Conservation (phyloP, 306 rosid genomes). For the Vigna unguiculata region DNA sequence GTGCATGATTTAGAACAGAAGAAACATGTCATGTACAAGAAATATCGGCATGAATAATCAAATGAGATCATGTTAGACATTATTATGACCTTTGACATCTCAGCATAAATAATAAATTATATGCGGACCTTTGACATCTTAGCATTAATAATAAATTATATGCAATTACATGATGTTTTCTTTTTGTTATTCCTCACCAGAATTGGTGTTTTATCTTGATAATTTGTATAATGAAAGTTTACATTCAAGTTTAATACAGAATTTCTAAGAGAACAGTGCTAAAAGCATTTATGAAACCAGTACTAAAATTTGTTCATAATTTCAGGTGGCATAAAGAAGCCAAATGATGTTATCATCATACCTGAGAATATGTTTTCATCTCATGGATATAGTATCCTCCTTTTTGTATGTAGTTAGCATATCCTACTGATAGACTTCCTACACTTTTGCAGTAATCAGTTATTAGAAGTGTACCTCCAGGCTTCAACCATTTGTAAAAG, state of each 20-base stretch:
- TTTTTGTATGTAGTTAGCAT: conserved; percentile 72
- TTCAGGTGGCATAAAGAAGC: neutral
- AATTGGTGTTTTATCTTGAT: neutral
- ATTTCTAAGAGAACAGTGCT: neutral
- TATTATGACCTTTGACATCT: too few relatives aligned
- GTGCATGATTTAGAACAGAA: conserved; percentile 29
- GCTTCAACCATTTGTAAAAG: conserved; percentile 88
- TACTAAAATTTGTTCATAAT: neutral
- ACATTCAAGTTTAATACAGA: neutral
- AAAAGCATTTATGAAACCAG: neutral
- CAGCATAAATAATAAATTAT: too few relatives aligned
- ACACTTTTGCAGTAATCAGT: conserved; percentile 82
- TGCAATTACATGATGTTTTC: neutral
- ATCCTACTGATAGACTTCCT: conserved; percentile 66
- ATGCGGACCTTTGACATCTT: too few relatives aligned
- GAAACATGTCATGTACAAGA: conserved; percentile 1
- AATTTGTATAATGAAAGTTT: neutral
- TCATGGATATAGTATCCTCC: conserved; percentile 87
- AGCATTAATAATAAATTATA: neutral
- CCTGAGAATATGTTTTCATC: conserved; percentile 71
- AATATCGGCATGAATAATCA: neutral
- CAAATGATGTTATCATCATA: conserved; percentile 41
- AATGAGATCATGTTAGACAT: too few relatives aligned
- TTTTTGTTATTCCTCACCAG: neutral
- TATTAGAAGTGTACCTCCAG: conserved; percentile 89